These are phyloP conservation scores for Suhomyces bokatorum DNA, from an alignment of 1,139 yeast species.

Conservation along the genomic window DNA sequence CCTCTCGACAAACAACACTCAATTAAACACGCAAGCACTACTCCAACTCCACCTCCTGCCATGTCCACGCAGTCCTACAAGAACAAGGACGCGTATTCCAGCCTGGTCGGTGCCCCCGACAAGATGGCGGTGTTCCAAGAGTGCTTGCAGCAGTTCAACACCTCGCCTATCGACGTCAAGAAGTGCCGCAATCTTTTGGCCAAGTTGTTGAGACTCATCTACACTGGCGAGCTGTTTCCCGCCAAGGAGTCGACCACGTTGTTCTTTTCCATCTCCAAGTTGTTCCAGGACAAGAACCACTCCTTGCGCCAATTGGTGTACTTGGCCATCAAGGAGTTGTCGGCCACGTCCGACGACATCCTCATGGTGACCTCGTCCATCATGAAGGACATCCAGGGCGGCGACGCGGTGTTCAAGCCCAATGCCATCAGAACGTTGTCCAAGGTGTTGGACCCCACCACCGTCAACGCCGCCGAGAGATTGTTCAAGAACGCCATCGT, in stretches of 20 bases:
- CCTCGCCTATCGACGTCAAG: conserved; percentile 85
- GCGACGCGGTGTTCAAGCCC: conserved; percentile 84
- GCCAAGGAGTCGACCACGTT: conserved; percentile 87
- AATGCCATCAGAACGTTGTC: conserved; percentile 92
- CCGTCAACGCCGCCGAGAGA: conserved; percentile 93
- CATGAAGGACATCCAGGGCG: conserved; percentile 95
- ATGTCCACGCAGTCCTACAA: conserved; percentile 85
- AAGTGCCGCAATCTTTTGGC: conserved; percentile 81
- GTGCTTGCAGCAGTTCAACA: conserved; percentile 89
- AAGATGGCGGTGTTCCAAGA: conserved; percentile 98
- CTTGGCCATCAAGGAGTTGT: conserved; percentile 87
- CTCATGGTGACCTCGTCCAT: conserved; percentile 97
- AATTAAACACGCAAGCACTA: conserved; percentile 12
- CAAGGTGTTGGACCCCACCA: conserved; percentile 86
- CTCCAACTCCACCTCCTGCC: conserved; percentile 6
- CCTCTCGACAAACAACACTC: conserved; percentile 11
- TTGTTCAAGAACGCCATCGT: conserved; percentile 90
- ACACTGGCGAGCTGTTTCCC: conserved; percentile 86
- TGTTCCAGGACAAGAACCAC: conserved; percentile 90
- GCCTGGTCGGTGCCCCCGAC: conserved; percentile 61
- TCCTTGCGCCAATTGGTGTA: conserved; percentile 92
- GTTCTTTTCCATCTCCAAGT: conserved; percentile 90
- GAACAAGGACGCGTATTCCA: conserved; percentile 73
- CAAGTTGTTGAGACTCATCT: conserved; percentile 67
- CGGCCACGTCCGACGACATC: conserved; percentile 82